Evolutionary conservation across 2,329 filamentous ascomycete species (phyloP).

Genomic region (Chaetomium strumarium): DNA sequence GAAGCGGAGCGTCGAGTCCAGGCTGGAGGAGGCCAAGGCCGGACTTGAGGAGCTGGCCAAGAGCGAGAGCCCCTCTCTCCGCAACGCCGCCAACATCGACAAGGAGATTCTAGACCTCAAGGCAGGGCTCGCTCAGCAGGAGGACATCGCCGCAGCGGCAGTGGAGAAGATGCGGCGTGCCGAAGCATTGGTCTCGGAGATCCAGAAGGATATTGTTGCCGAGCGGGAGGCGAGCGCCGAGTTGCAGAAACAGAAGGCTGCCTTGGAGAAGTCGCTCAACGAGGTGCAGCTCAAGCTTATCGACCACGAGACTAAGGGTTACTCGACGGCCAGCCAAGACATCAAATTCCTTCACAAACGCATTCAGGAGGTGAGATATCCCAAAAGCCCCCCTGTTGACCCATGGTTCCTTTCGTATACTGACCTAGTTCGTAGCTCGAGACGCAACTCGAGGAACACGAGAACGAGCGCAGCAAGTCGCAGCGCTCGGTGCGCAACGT

Average conservation of each 20-base stretch:
- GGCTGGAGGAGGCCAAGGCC: slow-evolving; percentile 79
- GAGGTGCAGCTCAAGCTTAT: slow-evolving; percentile 86
- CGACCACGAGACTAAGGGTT: slow-evolving; percentile 94
- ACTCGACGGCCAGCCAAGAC: slow-evolving; percentile 89
- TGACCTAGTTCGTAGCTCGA: slow-evolving; percentile 60
- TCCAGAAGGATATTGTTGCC: slow-evolving; percentile 84
- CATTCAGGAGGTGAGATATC: slow-evolving; percentile 76
- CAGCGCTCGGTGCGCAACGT: slow-evolving; percentile 86
- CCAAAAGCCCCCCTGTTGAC: neutral
- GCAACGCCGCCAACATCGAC: slow-evolving; percentile 83
- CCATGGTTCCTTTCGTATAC: slow-evolving; percentile 5
- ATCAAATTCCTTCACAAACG: slow-evolving; percentile 91
- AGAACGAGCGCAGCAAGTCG: slow-evolving; percentile 70
- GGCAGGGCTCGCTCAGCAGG: slow-evolving; percentile 80
- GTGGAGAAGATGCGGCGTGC: slow-evolving; percentile 96
- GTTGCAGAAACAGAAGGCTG: slow-evolving; percentile 84
- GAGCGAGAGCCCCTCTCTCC: slow-evolving; percentile 79
- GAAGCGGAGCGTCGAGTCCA: slow-evolving; percentile 81
- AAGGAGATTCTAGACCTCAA: slow-evolving; percentile 86
- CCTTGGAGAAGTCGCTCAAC: slow-evolving; percentile 81
- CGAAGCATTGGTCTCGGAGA: slow-evolving; percentile 78
- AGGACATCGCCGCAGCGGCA: slow-evolving; percentile 85
- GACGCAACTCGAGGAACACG: slow-evolving; percentile 75
- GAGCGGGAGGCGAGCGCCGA: slow-evolving; percentile 78
- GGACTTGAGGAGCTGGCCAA: slow-evolving; percentile 82